phyloP scores from a whole-genome alignment of 208 protist species.

The Trypanosomatidae sp. region DNA sequence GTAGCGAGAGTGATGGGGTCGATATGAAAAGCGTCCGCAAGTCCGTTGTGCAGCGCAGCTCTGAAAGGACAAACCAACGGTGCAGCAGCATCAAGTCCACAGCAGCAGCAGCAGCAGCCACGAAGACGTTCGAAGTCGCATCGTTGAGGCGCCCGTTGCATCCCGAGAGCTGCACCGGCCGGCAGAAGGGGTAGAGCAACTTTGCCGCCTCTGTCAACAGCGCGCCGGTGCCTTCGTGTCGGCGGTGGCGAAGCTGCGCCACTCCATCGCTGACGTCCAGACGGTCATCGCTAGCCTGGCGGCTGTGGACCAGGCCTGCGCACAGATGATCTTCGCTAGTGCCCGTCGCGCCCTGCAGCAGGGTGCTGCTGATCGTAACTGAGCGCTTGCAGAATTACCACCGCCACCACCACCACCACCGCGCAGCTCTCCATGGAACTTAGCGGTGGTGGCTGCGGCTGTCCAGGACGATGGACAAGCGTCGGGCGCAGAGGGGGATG shows the following conservation, averaged over 20 bases:
- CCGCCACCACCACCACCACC: neutral
- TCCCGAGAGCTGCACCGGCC: neutral
- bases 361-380: slow-evolving; percentile 39
- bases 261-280: slow-evolving; percentile 18
- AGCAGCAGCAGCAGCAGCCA: slow-evolving; percentile 3
- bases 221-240: slow-evolving; percentile 24
- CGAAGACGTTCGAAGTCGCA: neutral
- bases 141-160: neutral
- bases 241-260: slow-evolving; percentile 30
- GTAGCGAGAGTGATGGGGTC: slow-evolving; percentile 1
- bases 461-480: neutral
- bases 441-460: neutral
- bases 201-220: slow-evolving; percentile 14
- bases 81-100: neutral
- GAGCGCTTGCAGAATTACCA: slow-evolving; percentile 31
- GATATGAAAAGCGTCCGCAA: neutral
- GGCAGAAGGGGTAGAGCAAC: neutral
- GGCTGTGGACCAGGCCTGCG: slow-evolving; percentile 24
- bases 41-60: neutral
- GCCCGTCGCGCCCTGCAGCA: slow-evolving; percentile 28
- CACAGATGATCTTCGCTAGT: slow-evolving; percentile 2
- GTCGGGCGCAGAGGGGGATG: neutral
- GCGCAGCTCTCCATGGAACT: slow-evolving; percentile 1
- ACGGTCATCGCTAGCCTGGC: slow-evolving; percentile 25
- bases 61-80: neutral